A percentile compares a stretch with the other conserved stretches of the same genome.
Conservation (phyloP, 306 rosid species). For the Sophora flavescens region DNA sequence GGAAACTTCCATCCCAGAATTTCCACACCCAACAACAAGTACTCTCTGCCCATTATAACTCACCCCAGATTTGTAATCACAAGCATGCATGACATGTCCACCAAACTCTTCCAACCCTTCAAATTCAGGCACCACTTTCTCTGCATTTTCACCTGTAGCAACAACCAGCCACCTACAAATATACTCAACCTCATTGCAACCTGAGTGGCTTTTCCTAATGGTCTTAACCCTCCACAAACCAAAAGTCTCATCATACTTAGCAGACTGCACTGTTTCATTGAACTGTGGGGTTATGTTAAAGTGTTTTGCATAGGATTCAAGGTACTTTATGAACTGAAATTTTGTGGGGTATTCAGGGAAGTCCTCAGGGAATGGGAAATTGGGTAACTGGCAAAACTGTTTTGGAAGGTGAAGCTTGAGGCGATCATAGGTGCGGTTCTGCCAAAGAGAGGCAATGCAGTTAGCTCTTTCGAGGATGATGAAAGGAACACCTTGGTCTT, state of each 20-base stretch:
- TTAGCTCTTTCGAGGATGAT: constrained; percentile 76
- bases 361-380: constrained; percentile 71
- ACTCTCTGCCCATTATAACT: constrained; percentile 62
- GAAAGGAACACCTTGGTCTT: constrained; percentile 83
- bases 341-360: constrained; percentile 89
- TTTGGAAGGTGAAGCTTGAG: constrained; percentile 97
- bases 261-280: constrained; percentile 91
- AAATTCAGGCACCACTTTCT: constrained; percentile 81
- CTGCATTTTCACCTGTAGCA: constrained; percentile 94
- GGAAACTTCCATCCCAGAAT: constrained; percentile 95
- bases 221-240: constrained; percentile 86
- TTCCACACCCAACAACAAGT: constrained; percentile 92
- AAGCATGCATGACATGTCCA: constrained; percentile 80
- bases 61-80: constrained; percentile 83
- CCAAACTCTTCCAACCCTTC: constrained; percentile 76
- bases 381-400: constrained; percentile 83
- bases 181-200: constrained; percentile 67
- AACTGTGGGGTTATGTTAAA: constrained; percentile 76
- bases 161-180: constrained; percentile 92
- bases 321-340: constrained; percentile 77
- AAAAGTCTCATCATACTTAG: constrained; percentile 81
- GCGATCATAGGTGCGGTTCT: constrained; percentile 76
- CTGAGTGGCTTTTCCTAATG: constrained; percentile 31
- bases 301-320: constrained; percentile 78
- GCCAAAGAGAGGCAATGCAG: constrained; percentile 95